Evolutionary conservation across 2,329 filamentous ascomycete genomes (phyloP).

Genomic region (Malbranchea cinnamomea): DNA sequence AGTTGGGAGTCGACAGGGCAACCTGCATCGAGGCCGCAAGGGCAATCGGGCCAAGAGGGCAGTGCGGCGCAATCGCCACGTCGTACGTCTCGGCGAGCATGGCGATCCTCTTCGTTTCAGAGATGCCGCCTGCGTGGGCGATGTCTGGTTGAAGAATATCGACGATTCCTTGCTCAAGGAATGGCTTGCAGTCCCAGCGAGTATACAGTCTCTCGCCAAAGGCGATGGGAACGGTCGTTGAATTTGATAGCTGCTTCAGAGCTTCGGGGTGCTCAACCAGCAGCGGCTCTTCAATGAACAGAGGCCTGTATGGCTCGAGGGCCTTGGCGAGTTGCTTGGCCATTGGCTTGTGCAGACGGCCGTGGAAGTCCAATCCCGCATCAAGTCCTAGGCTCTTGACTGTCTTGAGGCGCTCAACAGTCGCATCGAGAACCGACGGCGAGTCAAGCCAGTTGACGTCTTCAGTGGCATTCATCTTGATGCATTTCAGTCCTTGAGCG

Average conservation of each 20-base stretch:
- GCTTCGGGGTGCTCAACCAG: conserved; percentile 50
- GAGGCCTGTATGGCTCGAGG: conserved; percentile 48
- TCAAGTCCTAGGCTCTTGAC: conserved; percentile 54
- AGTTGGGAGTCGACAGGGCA: conserved; percentile 43
- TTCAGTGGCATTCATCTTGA: conserved; percentile 66
- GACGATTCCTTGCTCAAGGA: conserved; percentile 49
- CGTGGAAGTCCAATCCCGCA: conserved; percentile 58
- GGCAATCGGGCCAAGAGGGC: conserved; percentile 54
- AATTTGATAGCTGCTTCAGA: conserved; percentile 42
- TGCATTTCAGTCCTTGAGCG: too few relatives aligned
- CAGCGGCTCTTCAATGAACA: conserved; percentile 60
- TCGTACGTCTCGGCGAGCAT: conserved; percentile 57
- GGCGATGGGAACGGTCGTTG: conserved; percentile 49
- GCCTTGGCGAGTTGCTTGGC: conserved; percentile 53
- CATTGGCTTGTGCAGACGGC: conserved; percentile 58
- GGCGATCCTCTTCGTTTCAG: conserved; percentile 51
- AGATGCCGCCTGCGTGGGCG: conserved; percentile 53
- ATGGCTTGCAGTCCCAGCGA: conserved; percentile 56
- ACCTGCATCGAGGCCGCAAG: conserved; percentile 55
- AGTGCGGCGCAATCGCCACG: conserved; percentile 55
- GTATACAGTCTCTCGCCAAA: conserved; percentile 55
- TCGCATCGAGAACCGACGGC: conserved; percentile 42
- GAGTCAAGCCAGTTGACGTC: conserved; percentile 59
- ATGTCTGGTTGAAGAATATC: conserved; percentile 61
- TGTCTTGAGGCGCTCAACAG: conserved; percentile 46